Evolutionary conservation across 2,329 filamentous ascomycete genomes (phyloP).

Genomic region (Aspergillus sp.): DNA sequence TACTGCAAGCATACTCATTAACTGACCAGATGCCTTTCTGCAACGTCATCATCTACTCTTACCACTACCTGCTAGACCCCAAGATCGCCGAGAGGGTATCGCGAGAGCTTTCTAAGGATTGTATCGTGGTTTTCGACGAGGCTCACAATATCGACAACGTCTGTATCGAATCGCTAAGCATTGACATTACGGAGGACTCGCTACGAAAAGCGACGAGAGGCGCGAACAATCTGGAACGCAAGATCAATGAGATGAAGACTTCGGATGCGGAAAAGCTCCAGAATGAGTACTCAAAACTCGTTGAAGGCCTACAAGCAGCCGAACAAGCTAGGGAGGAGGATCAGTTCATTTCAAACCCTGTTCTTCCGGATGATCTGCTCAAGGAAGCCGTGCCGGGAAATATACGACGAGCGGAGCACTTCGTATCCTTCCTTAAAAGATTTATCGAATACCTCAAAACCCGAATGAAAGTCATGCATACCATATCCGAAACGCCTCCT

Average conservation of each 20-base stretch:
- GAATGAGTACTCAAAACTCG: slow-evolving; percentile 91
- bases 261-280: slow-evolving; percentile 93
- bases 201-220: slow-evolving; percentile 86
- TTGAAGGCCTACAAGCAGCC: slow-evolving; percentile 83
- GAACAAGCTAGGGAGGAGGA: slow-evolving; percentile 91
- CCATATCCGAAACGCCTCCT: slow-evolving; percentile 93
- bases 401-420: slow-evolving; percentile 92
- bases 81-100: slow-evolving; percentile 97
- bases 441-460: slow-evolving; percentile 99
- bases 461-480: slow-evolving; percentile 95
- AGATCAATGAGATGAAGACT: slow-evolving; percentile 92
- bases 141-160: slow-evolving; percentile 99
- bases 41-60: slow-evolving; percentile 99
- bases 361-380: slow-evolving; percentile 86
- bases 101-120: slow-evolving; percentile 94
- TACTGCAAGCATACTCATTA: slow-evolving; percentile 20
- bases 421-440: slow-evolving; percentile 88
- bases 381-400: slow-evolving; percentile 97
- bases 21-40: slow-evolving; percentile 86
- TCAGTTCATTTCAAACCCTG: slow-evolving; percentile 95
- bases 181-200: slow-evolving; percentile 94
- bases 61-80: slow-evolving; percentile 95
- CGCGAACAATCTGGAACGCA: slow-evolving; percentile 85
- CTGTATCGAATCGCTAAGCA: slow-evolving; percentile 95
- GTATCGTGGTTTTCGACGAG: slow-evolving; percentile 97